Percentiles rank a stretch among this genome's conserved stretches.
These are phyloP conservation scores for Candida verbasci DNA, from an alignment of 805 yeast genomes.

Conservation along the genomic window DNA sequence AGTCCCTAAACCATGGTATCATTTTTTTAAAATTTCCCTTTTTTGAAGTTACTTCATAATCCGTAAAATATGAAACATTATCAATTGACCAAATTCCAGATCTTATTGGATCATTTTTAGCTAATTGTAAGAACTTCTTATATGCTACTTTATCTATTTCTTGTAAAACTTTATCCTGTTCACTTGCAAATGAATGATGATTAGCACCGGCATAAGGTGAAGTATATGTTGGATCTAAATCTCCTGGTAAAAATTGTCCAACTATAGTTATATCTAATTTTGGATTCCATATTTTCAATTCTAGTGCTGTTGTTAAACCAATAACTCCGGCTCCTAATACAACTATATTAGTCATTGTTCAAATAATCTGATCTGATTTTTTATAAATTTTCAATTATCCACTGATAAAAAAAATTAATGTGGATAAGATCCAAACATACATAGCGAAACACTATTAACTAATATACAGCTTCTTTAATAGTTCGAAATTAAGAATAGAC, in stretches of 20 bases:
- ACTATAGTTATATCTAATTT: slow-evolving; percentile 25
- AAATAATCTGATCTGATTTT: neutral
- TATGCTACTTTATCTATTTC: slow-evolving; percentile 48
- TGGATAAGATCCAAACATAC: neutral
- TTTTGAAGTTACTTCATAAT: slow-evolving; percentile 8
- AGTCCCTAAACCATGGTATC: slow-evolving; percentile 45
- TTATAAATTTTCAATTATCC: neutral
- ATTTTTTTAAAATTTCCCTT: slow-evolving; percentile 7
- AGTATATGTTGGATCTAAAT: slow-evolving; percentile 45
- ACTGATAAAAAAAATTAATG: neutral
- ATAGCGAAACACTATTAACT: too few relatives aligned
- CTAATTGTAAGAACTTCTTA: slow-evolving; percentile 40
- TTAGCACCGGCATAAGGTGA: slow-evolving; percentile 74
- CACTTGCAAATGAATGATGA: slow-evolving; percentile 57
- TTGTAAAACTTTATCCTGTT: slow-evolving; percentile 33
- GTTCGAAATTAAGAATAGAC: too few relatives aligned
- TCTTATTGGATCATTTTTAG: slow-evolving; percentile 38
- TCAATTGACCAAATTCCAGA: slow-evolving; percentile 41
- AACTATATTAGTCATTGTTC: slow-evolving; percentile 9
- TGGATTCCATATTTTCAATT: slow-evolving; percentile 19
- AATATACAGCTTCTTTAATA: too few relatives aligned
- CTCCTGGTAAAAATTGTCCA: slow-evolving; percentile 51
- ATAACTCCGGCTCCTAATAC: slow-evolving; percentile 34
- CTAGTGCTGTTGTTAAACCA: slow-evolving; percentile 34
- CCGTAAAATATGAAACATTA: slow-evolving; percentile 15